Conservation (phyloP, 345 rosid species). For the Populus simonii region DNA sequence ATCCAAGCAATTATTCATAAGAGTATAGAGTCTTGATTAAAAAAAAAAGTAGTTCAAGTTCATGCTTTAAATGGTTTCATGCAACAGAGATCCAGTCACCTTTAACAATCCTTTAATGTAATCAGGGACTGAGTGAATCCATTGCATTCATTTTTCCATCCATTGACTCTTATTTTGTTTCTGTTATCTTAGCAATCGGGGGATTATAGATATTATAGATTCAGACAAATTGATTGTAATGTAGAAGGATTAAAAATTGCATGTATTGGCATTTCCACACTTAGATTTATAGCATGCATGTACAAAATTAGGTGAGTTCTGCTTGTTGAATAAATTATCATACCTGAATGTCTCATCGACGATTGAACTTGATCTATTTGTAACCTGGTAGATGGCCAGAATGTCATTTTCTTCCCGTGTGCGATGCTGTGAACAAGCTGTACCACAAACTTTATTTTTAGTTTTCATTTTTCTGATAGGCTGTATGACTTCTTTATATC, state of each 20-base stretch:
- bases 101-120: not conserved
- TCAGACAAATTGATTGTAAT: not conserved
- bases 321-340: too few relatives aligned
- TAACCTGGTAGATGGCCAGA: not conserved
- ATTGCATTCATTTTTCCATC: not conserved
- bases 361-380: not conserved
- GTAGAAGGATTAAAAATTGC: not conserved
- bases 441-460: not conserved
- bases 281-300: not conserved
- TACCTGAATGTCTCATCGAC: not conserved
- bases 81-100: not conserved
- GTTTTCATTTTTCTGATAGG: not conserved
- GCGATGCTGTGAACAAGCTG: not conserved
- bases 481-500: not conserved
- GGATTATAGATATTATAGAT: not conserved
- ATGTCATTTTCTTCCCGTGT: not conserved
- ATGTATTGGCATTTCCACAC: not conserved
- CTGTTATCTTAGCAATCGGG: not conserved
- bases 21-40: not conserved
- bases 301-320: not conserved
- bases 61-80: not conserved
- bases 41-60: not conserved
- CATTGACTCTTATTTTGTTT: not conserved
- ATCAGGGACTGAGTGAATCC: not conserved
- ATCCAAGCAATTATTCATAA: not conserved